Conservation (phyloP, 2,329 filamentous ascomycete genomes). For the Trichoderma sp. region DNA sequence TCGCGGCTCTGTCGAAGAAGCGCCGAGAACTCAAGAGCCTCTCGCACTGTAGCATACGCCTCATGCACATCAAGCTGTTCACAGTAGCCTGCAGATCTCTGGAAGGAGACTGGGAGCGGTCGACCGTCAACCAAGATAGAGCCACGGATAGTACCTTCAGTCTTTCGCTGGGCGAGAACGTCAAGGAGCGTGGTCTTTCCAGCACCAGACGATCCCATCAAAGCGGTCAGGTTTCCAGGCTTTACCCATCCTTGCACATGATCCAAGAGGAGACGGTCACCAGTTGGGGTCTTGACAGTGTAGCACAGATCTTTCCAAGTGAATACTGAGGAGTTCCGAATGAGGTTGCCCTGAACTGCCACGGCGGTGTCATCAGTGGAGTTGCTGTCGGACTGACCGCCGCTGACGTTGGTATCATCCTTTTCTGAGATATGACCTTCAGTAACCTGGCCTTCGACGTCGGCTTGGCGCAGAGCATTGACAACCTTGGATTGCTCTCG, state of each 20-base stretch:
- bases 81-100: slow-evolving; percentile 77
- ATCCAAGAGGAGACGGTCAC: slow-evolving; percentile 70
- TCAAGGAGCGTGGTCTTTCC: slow-evolving; percentile 86
- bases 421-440: slow-evolving; percentile 45
- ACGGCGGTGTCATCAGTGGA: slow-evolving; percentile 27
- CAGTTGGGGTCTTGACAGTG: slow-evolving; percentile 62
- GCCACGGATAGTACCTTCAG: slow-evolving; percentile 73
- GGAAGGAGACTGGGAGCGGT: slow-evolving; percentile 71
- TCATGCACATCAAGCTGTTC: slow-evolving; percentile 82
- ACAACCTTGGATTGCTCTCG: slow-evolving; percentile 54
- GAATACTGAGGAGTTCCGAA: slow-evolving; percentile 67
- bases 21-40: slow-evolving; percentile 66
- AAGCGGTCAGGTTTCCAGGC: slow-evolving; percentile 72
- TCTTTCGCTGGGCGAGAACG: slow-evolving; percentile 76
- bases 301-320: slow-evolving; percentile 75
- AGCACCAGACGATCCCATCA: slow-evolving; percentile 82
- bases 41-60: slow-evolving; percentile 66
- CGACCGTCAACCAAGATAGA: slow-evolving; percentile 76
- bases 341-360: slow-evolving; percentile 38
- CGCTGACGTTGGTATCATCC: slow-evolving; percentile 12
- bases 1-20: slow-evolving; percentile 68
- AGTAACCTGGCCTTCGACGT: slow-evolving; percentile 50
- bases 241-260: slow-evolving; percentile 84
- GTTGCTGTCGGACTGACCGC: background rate
- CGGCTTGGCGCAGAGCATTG: slow-evolving; percentile 34